These are phyloP conservation scores for Thalassiosira profunda DNA, from an alignment of 108 stramenopile genomes.

Conservation along the genomic window DNA sequence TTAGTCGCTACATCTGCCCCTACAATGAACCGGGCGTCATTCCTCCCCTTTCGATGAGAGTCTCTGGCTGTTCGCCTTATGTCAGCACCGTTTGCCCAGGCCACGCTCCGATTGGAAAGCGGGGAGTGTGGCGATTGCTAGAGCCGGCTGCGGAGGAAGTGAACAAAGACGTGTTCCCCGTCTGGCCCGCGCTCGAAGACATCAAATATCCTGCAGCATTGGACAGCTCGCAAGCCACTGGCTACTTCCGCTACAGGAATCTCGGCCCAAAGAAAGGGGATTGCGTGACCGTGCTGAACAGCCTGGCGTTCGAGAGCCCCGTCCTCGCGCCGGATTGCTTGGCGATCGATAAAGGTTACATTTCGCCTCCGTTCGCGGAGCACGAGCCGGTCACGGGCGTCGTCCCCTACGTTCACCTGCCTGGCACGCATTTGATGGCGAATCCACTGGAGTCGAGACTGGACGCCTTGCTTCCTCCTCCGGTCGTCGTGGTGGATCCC, in stretches of 20 bases:
- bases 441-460: constrained; percentile 27
- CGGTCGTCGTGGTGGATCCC: constrained; percentile 44
- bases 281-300: constrained; percentile 29
- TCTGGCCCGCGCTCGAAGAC: constrained; percentile 21
- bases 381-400: constrained; percentile 32
- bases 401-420: constrained; percentile 32
- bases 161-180: constrained; percentile 4
- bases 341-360: constrained; percentile 24
- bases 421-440: constrained; percentile 29
- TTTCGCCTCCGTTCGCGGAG: constrained; percentile 33
- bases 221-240: constrained; percentile 37
- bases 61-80: constrained; percentile 33
- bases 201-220: constrained; percentile 20
- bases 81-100: constrained; percentile 32
- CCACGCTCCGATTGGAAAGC: constrained; percentile 13
- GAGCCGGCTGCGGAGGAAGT: constrained; percentile 5
- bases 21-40: too few species aligned
- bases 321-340: constrained; percentile 37
- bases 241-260: constrained; percentile 24
- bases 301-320: constrained; percentile 42
- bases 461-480: constrained; percentile 32
- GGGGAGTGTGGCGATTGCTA: constrained; percentile 35
- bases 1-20: too few species aligned
- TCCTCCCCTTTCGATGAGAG: constrained; percentile 36
- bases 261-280: constrained; percentile 24